phyloP scores from a whole-genome alignment of 2,329 filamentous ascomycete genomes.

The Rhytidhysteron rufulum region DNA sequence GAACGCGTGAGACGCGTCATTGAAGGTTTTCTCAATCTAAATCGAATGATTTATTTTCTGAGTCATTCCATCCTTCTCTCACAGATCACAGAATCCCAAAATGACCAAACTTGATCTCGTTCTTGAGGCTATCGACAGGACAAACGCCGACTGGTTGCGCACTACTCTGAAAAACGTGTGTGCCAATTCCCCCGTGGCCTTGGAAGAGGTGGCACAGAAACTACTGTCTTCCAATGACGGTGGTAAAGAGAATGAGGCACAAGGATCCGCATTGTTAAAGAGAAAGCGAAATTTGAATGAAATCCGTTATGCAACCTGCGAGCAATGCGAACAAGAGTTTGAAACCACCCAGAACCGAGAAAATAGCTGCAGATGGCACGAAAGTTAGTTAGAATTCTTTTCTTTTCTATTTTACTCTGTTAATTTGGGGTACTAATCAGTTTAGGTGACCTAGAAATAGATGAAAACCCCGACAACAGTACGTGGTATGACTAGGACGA shows the following conservation, averaged over 20 bases:
- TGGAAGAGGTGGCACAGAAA: neutral
- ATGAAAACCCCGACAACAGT: constrained; percentile 11
- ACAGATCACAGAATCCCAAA: neutral
- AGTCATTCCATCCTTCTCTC: neutral
- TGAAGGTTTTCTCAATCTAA: neutral
- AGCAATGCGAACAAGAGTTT: constrained; percentile 20
- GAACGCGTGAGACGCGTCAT: neutral
- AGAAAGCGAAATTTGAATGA: neutral
- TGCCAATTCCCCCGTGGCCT: neutral
- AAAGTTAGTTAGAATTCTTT: constrained; percentile 7
- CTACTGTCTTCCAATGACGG: neutral
- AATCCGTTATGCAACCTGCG: constrained; percentile 13
- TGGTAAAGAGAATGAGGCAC: neutral
- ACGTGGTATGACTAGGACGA: constrained; percentile 29
- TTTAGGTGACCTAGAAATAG: constrained; percentile 19
- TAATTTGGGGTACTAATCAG: neutral
- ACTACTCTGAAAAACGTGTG: neutral
- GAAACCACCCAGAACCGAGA: constrained; percentile 14
- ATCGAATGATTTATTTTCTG: neutral
- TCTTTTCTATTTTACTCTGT: neutral
- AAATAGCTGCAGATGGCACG: constrained; percentile 15
- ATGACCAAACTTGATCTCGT: constrained; percentile 1
- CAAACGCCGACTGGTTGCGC: neutral
- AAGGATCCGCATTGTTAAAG: neutral
- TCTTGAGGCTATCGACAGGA: neutral